Percentiles rank a stretch among this genome's conserved stretches.
Conservation (phyloP, 805 yeast species). For the Jamesozyma hellenica region DNA sequence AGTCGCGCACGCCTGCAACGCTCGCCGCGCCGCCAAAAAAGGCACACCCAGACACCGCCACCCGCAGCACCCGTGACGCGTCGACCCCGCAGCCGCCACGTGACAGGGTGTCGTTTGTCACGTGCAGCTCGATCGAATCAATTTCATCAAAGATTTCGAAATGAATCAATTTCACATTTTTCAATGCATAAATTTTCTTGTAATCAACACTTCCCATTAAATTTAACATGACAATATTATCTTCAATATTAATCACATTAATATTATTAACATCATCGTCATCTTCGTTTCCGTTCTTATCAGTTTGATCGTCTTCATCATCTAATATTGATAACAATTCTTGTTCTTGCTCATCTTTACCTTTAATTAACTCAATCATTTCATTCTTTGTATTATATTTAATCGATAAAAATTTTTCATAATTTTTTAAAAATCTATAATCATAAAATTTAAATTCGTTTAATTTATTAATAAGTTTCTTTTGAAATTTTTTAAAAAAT, state of each 20-base stretch:
- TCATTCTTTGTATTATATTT: too few species aligned
- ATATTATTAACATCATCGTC: not conserved
- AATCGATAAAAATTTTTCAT: too few species aligned
- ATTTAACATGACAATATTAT: not conserved
- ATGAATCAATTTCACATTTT: not conserved
- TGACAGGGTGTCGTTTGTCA: constrained; percentile 1
- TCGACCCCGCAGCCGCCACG: too few species aligned
- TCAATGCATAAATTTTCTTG: not conserved
- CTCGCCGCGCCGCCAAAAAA: too few species aligned
- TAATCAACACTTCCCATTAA: not conserved
- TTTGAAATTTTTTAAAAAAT: not conserved
- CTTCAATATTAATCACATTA: not conserved
- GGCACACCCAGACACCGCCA: too few species aligned
- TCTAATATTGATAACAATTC: not conserved
- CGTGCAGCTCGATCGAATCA: not conserved
- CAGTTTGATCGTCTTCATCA: too few species aligned
- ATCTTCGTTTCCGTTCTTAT: not conserved
- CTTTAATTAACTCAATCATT: not conserved
- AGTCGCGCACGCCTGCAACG: too few species aligned
- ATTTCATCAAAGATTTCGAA: not conserved
- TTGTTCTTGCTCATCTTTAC: not conserved
- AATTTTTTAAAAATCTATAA: too few species aligned
- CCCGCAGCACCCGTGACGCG: too few species aligned
- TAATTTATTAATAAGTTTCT: too few species aligned
- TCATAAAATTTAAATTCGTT: too few species aligned